Percentiles rank a stretch among this genome's conserved stretches.
These are phyloP conservation scores for Candida tammaniensis DNA, from an alignment of 805 yeast species.

Conservation along the genomic window DNA sequence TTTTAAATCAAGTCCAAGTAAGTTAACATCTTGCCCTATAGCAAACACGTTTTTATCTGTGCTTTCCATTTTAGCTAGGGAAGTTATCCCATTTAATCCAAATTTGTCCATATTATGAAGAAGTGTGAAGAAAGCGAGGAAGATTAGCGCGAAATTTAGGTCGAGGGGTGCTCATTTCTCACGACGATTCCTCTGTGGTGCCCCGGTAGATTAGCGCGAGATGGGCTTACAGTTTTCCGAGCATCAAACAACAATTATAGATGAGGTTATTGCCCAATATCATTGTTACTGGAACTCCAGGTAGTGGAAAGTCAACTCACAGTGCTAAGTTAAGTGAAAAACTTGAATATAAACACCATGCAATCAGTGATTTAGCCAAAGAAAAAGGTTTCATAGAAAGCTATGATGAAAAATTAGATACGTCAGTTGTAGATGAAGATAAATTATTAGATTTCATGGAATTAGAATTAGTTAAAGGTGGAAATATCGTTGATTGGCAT, in stretches of 20 bases:
- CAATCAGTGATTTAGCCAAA: constrained; percentile 80
- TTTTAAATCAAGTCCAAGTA: constrained; percentile 61
- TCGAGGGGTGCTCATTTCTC: too few species aligned
- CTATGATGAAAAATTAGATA: constrained; percentile 80
- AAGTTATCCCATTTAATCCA: constrained; percentile 64
- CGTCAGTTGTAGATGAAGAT: constrained; percentile 91
- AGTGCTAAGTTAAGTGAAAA: constrained; percentile 30
- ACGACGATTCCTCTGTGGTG: too few species aligned
- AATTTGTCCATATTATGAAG: constrained; percentile 58
- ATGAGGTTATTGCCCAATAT: constrained; percentile 60
- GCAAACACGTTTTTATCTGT: constrained; percentile 62
- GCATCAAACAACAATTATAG: neutral
- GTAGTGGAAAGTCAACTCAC: constrained; percentile 83
- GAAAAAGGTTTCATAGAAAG: constrained; percentile 75
- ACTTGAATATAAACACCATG: constrained; percentile 44
- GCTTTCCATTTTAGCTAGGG: constrained; percentile 60
- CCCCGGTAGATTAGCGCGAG: too few species aligned
- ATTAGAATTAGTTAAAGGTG: constrained; percentile 78
- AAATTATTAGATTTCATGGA: constrained; percentile 78
- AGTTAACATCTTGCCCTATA: constrained; percentile 70
- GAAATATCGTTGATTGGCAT: constrained; percentile 93
- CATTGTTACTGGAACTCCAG: constrained; percentile 93
- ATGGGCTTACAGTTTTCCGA: neutral
- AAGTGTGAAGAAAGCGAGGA: too few species aligned
- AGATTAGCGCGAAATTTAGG: too few species aligned